A percentile compares a stretch with the other conserved stretches of the same genome.
phyloP scores from a whole-genome alignment of 225 moss, liverwort and hornwort genomes.

The Bryum argenteum region DNA sequence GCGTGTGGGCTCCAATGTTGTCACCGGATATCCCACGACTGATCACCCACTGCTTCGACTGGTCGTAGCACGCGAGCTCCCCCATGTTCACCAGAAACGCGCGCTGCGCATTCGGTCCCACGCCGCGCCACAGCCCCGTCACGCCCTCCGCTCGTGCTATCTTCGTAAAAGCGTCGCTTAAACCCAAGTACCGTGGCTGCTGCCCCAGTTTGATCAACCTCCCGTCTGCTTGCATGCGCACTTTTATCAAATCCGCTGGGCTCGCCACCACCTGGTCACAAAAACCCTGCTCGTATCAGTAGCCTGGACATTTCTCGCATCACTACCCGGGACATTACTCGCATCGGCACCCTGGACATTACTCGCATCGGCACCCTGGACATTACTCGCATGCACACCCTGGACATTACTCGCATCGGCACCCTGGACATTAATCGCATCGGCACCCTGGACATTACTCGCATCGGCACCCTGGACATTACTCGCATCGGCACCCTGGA shows the following conservation, averaged over 20 bases:
- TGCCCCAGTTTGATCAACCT: slow-evolving; percentile 69
- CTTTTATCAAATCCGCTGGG: slow-evolving; percentile 95
- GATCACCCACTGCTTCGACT: slow-evolving; percentile 86
- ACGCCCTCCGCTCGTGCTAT: slow-evolving; percentile 78
- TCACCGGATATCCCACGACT: slow-evolving; percentile 57
- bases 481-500: too few relatives aligned
- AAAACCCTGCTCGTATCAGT: too few relatives aligned
- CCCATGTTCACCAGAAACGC: slow-evolving; percentile 99
- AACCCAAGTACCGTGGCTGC: slow-evolving; percentile 70
- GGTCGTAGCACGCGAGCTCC: slow-evolving; percentile 95
- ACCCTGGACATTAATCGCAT: too few relatives aligned
- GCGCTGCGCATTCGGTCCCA: slow-evolving; percentile 90
- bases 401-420: too few relatives aligned
- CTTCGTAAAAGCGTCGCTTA: slow-evolving; percentile 74
- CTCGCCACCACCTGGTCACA: slow-evolving; percentile 80
- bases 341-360: too few relatives aligned
- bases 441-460: too few relatives aligned
- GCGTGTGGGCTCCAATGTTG: slow-evolving; percentile 76
- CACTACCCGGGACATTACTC: too few relatives aligned
- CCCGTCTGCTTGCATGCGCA: slow-evolving; percentile 96
- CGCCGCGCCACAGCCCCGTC: slow-evolving; percentile 85
- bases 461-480: too few relatives aligned
- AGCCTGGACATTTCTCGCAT: too few relatives aligned
- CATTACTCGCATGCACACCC: too few relatives aligned
- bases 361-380: too few relatives aligned